A percentile compares a stretch with the other conserved stretches of the same genome.
Evolutionary conservation across 108 stramenopile genomes (phyloP).

Genomic region (Cyclotella atomus): DNA sequence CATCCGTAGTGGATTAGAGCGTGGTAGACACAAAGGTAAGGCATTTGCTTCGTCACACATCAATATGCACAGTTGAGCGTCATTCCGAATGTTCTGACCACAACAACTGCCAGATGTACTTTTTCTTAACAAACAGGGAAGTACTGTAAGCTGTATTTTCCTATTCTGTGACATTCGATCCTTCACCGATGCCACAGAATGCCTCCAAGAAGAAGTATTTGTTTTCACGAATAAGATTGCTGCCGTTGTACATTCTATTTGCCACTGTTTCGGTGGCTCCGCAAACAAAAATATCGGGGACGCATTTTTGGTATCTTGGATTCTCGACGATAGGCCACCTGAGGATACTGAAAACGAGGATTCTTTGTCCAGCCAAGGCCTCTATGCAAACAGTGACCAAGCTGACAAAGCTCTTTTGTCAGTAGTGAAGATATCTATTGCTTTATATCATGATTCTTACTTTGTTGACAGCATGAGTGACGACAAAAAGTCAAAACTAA

Average conservation of each 20-base stretch:
- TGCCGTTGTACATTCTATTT: constrained; percentile 88
- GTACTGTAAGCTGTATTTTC: constrained; percentile 88
- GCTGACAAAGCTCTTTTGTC: constrained; percentile 83
- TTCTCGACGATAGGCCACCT: constrained; percentile 54
- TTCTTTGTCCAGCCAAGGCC: neutral
- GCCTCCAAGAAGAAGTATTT: constrained; percentile 89
- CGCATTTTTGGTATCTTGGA: constrained; percentile 92
- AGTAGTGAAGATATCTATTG: constrained; percentile 87
- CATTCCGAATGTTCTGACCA: too few species aligned
- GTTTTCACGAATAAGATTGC: constrained; percentile 95
- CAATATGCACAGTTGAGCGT: too few species aligned
- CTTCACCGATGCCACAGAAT: constrained; percentile 79
- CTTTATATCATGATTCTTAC: constrained; percentile 72
- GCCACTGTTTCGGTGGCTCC: constrained; percentile 71
- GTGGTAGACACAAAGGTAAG: constrained; percentile 55
- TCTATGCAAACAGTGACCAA: constrained; percentile 66
- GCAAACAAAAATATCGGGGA: constrained; percentile 97
- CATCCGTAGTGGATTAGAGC: constrained; percentile 86
- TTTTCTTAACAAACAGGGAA: constrained; percentile 71
- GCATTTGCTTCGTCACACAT: neutral
- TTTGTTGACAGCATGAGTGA: constrained; percentile 74
- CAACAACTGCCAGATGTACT: constrained; percentile 71
- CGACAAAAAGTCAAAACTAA: constrained; percentile 51
- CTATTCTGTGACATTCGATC: constrained; percentile 95
- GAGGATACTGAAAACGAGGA: constrained; percentile 26